These are phyloP conservation scores for Orbilia quercus DNA, from an alignment of 2,329 filamentous ascomycete genomes.

Conservation along the genomic window DNA sequence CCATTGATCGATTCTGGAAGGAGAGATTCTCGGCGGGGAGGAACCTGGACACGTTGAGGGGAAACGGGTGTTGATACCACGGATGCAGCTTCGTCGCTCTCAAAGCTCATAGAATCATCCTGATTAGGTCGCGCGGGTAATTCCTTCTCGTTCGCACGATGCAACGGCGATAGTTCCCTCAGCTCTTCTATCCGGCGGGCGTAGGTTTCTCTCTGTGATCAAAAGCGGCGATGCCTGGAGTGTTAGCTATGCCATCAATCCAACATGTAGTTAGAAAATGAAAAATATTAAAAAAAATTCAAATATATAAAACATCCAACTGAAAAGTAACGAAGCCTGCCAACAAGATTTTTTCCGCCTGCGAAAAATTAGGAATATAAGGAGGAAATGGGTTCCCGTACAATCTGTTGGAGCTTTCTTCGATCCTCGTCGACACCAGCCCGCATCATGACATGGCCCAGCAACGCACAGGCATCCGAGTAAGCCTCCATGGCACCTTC, in stretches of 20 bases:
- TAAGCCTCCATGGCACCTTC: constrained; percentile 92
- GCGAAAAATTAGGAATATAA: constrained; percentile 1
- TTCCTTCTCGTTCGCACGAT: constrained; percentile 73
- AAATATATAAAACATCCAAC: not conserved
- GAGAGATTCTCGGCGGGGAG: constrained; percentile 62
- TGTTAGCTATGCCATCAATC: constrained; percentile 43
- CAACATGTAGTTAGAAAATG: constrained; percentile 33
- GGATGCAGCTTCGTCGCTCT: constrained; percentile 49
- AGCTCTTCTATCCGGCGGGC: constrained; percentile 89
- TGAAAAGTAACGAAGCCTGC: no score
- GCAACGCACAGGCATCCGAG: constrained; percentile 83
- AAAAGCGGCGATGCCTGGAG: constrained; percentile 16
- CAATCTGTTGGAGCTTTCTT: constrained; percentile 91
- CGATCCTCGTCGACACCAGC: constrained; percentile 87
- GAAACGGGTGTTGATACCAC: constrained; percentile 50
- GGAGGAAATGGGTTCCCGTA: constrained; percentile 66
- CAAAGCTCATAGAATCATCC: constrained; percentile 64
- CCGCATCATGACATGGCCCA: constrained; percentile 86
- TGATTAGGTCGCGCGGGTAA: constrained; percentile 74
- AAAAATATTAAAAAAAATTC: constrained; percentile 11
- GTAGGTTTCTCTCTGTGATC: constrained; percentile 81
- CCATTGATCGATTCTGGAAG: constrained; percentile 58
- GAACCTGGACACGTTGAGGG: constrained; percentile 60
- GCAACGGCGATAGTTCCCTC: constrained; percentile 73
- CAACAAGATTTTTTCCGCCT: no score